Base-by-base conservation (phyloP, 257 asterid species). In the Haberlea rhodopensis region DNA sequence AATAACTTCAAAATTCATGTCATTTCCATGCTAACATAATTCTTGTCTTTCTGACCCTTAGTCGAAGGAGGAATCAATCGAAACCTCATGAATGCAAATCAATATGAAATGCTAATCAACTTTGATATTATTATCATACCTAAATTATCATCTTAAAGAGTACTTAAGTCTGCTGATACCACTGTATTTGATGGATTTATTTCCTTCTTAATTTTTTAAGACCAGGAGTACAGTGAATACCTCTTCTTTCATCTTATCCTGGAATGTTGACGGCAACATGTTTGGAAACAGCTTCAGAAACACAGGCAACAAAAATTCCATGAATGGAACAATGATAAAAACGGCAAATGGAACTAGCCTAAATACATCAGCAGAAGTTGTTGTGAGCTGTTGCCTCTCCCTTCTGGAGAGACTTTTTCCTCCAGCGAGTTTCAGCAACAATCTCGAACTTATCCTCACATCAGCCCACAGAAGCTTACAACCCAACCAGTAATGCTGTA, bases 181-280 rank as follows among this genome's bases (percentile, higher is more conserved):
- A 37, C 5, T 37, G n/a, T 37, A n/a, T 37, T 37, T 37, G 13
- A 32, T 32, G 43, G 43, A n/a, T 32, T 32, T 8, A 32, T 32
- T 3, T 40, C 18, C 48, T 40, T 40, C 18, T 40, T 3, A 32
- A 1, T 40, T 40, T 34, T 13, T 13, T 13, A 11, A 1, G 5
- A 40, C 18, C n/a, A 40, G 6, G 48, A 40, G 18, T 40, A 6
- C 13, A 53, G 28, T 5, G 21, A 32, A 7, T 76, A 90, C 97
- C 96, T 90, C 80, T 79, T 87, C 97, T 75, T 90, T 88, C 97
- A 87, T 84, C 86, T 90, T 90, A 83, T 90, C 96, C 79, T 90
- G 95, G 79, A 90, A 90, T 48, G 96, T 88, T 22, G 97, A 90
- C 27, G 97, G 97, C 43, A 90, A 74, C 96, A 90, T 85, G 78